Base-by-base conservation (phyloP, 169 alveolate species). In the Fabrea salina region DNA sequence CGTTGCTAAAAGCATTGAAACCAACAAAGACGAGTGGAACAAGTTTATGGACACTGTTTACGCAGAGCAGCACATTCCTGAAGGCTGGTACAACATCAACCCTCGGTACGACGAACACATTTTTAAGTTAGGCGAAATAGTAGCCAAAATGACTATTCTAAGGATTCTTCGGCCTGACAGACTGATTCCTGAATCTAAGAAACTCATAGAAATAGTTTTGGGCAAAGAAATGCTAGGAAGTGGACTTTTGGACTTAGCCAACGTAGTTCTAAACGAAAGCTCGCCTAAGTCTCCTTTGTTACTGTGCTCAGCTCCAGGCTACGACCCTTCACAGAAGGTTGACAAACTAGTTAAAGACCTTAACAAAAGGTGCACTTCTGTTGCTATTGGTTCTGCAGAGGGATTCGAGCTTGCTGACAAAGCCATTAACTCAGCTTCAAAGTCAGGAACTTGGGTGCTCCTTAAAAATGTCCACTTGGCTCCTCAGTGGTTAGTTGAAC, bases 371-470 rank as follows among this genome's bases (percentile, higher is more conserved):
- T 78, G 95, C 58, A 87, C 86, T 47, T 91, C 99, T 4, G 95
- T 97, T 35, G 99, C 99, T 41, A 98, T 98, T 94, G 99, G 99
- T 43, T 90, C 98, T 27, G 96, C 96, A 50, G 99, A 98, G 84
- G 99, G 99, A 19, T 95, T 94, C 80, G 96, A 89, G 27, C 82
- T 90, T 57, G 99, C 99, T 19, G 99, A 97, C 53, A 89, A 93
- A 78, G 93, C 97, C 22, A 95, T 98, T 67, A 85, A 89, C n/a
- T 82, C 91, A 25, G 98, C 98, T 33, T 89, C 97, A 40, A 96
- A 96, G 67, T 90, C 92, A 40, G 99, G 99, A 4, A 93, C 93
- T 35, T 97, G 99, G 99, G 98, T 98, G 22, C 82, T 98, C 33
- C 90, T 98, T 57, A 98, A 98, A 93, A 98, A 98, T 88, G 99